Conservation (phyloP, 371 early-diverging fungal genomes). For the Rhizopus arrhizus region DNA sequence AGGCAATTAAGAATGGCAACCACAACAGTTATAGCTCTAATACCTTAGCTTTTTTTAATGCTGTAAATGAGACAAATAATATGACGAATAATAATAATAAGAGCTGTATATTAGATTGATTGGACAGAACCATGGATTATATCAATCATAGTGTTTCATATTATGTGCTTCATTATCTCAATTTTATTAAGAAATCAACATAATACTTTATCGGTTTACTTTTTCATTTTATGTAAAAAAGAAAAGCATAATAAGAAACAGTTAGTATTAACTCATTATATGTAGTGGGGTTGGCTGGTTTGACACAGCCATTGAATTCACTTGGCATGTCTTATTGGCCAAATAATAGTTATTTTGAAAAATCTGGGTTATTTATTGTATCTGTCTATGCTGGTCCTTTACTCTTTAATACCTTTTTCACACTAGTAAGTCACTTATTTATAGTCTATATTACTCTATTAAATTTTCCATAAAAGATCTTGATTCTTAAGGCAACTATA, state of each 20-base stretch:
- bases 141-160: slow-evolving; percentile 41
- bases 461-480: slow-evolving; percentile 22
- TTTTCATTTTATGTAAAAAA: slow-evolving; percentile 37
- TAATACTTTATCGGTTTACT: slow-evolving; percentile 31
- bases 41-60: background rate
- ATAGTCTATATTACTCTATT: background rate
- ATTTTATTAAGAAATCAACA: slow-evolving; percentile 32
- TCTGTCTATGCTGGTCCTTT: slow-evolving; percentile 50
- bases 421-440: slow-evolving; percentile 35
- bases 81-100: background rate
- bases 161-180: slow-evolving; percentile 28
- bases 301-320: slow-evolving; percentile 46
- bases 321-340: slow-evolving; percentile 43
- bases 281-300: slow-evolving; percentile 42
- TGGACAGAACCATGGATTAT: slow-evolving; percentile 54
- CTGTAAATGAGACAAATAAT: background rate
- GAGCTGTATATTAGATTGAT: slow-evolving; percentile 35
- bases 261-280: background rate
- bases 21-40: background rate
- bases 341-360: slow-evolving; percentile 49
- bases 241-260: background rate
- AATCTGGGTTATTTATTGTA: slow-evolving; percentile 47
- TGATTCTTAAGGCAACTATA: slow-evolving; percentile 32
- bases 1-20: background rate
- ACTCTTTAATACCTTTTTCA: slow-evolving; percentile 40